Base-by-base conservation (phyloP, 192 early-diverging fungal species). In the Thamnidium elegans region DNA sequence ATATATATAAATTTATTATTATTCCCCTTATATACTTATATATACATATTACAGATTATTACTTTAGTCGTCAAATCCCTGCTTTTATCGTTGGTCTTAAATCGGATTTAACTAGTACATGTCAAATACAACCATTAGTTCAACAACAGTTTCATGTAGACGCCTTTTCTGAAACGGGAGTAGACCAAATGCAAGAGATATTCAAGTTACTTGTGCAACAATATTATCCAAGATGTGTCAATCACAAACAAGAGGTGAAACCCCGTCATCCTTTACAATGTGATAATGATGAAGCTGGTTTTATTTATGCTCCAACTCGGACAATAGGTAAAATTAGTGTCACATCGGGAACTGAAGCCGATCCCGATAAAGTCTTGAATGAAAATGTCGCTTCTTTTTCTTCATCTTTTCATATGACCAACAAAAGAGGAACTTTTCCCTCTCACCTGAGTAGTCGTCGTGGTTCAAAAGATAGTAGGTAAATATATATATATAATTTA, bases 71-170 rank as follows among this genome's bases (percentile, higher is more conserved):
- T 4, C 47, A 73, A 6, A 65, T 73, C 23, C 66, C 71, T 39
- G 21, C 54, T 15, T 67, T 55, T 68, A 50, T 73, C 14, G 50
- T 73, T 23, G 71, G 71, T 30, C 56, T 73, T 15, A 73, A 68
- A 63, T 50, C 66, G 30, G 71, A 73, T 34, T 36, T 68, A 3
- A 52, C 19, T 0, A 59, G 1, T 5, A 14, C 23, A 43, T n/a
- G 39, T 31, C 55, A 53, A 17, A 55, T 58, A 10, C 31, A 65
- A 43, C 39, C 50, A 23, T 46, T 58, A 13, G 31, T 50, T 0
- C 55, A 44, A 36, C 53, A n/a, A 39, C 15, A 56, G 0, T 21
- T 56, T 36, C 45, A 46, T n/a, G 67, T 58, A 13, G 50, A 69
- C 15, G 53, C 52, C 7, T n/a, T 42, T 7, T 58, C 50, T 26